These are phyloP conservation scores for Tylopilus sp. DNA, from an alignment of 1,284 basidiomycete species.

Conservation along the genomic window DNA sequence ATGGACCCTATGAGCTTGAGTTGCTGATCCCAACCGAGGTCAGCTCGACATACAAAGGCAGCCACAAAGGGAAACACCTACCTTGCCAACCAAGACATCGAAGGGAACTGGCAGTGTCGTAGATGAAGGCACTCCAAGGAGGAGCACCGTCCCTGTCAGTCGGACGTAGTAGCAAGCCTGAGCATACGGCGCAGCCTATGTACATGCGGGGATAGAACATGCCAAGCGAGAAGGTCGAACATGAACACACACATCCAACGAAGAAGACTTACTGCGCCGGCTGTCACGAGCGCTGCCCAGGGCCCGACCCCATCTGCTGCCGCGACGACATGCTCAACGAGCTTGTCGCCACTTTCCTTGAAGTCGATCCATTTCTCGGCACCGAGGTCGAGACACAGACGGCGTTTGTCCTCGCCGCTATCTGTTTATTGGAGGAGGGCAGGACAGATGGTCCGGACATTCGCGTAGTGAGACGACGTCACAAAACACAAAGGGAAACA, in stretches of 20 bases:
- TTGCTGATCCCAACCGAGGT: constrained; percentile 39
- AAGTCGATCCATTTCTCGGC: constrained; percentile 47
- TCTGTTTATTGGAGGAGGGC: constrained; percentile 48
- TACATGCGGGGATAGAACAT: too few species aligned
- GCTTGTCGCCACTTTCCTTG: too few species aligned
- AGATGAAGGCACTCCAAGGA: constrained; percentile 64
- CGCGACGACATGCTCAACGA: too few species aligned
- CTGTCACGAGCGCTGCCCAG: too few species aligned
- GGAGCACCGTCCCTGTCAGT: constrained; percentile 66
- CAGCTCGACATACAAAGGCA: constrained; percentile 45
- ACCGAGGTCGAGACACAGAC: constrained; percentile 68
- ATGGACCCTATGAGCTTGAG: constrained; percentile 68
- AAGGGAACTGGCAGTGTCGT: constrained; percentile 59
- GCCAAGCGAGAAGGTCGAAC: too few species aligned
- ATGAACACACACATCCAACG: constrained; percentile 44
- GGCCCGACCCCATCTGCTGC: too few species aligned
- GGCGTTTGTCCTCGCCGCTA: constrained; percentile 64
- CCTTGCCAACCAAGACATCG: constrained; percentile 59
- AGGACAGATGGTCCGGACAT: too few species aligned
- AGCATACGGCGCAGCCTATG: constrained; percentile 64
- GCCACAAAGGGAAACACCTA: constrained; percentile 37
- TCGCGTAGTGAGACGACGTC: too few species aligned
- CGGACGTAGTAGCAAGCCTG: constrained; percentile 75
- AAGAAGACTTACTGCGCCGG: neutral
- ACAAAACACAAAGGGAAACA: too few species aligned